phyloP scores from a whole-genome alignment of 1,139 yeast genomes.

The Magnusiomyces ingens region DNA sequence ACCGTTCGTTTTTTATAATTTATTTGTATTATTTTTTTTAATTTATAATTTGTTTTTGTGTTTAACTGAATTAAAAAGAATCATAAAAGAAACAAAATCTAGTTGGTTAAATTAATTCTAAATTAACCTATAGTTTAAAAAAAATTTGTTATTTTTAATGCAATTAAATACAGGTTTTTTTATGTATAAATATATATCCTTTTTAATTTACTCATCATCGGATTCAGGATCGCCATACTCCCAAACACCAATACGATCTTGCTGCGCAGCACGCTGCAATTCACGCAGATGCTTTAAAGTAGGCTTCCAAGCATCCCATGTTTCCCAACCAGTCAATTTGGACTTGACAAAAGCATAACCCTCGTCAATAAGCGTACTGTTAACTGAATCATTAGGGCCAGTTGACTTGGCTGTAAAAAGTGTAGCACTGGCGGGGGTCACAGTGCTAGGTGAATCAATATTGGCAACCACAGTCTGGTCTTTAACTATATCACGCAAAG shows the following conservation, averaged over 20 bases:
- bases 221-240: conserved; percentile 70
- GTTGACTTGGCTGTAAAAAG: conserved; percentile 55
- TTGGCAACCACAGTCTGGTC: conserved; percentile 57
- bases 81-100: neutral
- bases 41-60: conserved; percentile 1
- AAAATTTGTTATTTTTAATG: neutral
- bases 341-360: conserved; percentile 62
- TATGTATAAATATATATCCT: too few species aligned
- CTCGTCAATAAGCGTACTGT: conserved; percentile 51
- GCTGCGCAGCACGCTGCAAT: conserved; percentile 46
- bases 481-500: conserved; percentile 48
- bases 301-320: conserved; percentile 20
- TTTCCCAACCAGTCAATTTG: conserved; percentile 33
- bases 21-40: neutral
- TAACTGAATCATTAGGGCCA: conserved; percentile 57
- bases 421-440: conserved; percentile 41
- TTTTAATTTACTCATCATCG: conserved; percentile 38
- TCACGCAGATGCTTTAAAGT: conserved; percentile 34
- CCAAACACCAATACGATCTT: conserved; percentile 64
- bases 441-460: conserved; percentile 36
- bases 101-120: too few species aligned
- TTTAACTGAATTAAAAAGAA: neutral
- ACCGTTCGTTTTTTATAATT: too few species aligned
- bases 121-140: too few species aligned
- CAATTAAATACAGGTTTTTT: neutral